Base-by-base conservation (phyloP, 495 filamentous ascomycete species). In the Pyronema domesticum region DNA sequence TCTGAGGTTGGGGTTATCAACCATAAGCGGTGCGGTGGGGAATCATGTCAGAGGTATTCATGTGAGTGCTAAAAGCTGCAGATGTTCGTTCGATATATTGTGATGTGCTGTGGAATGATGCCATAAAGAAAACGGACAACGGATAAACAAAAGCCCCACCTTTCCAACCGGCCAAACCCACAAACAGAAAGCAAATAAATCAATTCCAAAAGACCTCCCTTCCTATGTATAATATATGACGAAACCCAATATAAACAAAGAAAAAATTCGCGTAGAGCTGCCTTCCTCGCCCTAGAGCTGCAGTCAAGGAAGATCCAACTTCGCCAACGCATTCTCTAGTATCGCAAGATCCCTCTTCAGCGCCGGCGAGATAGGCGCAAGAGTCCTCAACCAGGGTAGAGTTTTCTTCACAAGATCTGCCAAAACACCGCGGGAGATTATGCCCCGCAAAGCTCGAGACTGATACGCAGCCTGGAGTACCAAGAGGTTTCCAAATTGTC, bases 401-500 rank as follows among this genome's bases (percentile, higher is more conserved):
- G 63, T 66, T 46, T 60, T 65, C 8, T 52, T 23, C 43, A 65
- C 54, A n/a, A 66, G 44, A 34, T 53, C 44, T 13, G 39, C 15
- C 36, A 66, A 63, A 33, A 57, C 39, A 8, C 54, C 56, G 30
- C 48, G 51, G 14, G 53, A 13, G 42, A 66, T 55, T 53, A 66
- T 57, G 14, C 46, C 43, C 37, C 57, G 62, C 14, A 65, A 40
- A 18, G 34, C 42, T 19, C 56, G 49, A 1, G 59, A 62, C 30
- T 68, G 67, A 66, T 78, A 89, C 4, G 80, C 83, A 1, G 89
- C 87, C 17, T 85, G 78, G 1, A 98, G 78, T 6, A 89, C 84
- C 43, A 96, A 71, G 64, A 95, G 80, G 65, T 96, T 98, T 49
- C 91, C 91, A 68, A 94, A 98, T 88, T 96, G 91, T 8, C 89